phyloP scores from a whole-genome alignment of 495 filamentous ascomycete genomes.

The Hyphodiscus hymeniophilus region DNA sequence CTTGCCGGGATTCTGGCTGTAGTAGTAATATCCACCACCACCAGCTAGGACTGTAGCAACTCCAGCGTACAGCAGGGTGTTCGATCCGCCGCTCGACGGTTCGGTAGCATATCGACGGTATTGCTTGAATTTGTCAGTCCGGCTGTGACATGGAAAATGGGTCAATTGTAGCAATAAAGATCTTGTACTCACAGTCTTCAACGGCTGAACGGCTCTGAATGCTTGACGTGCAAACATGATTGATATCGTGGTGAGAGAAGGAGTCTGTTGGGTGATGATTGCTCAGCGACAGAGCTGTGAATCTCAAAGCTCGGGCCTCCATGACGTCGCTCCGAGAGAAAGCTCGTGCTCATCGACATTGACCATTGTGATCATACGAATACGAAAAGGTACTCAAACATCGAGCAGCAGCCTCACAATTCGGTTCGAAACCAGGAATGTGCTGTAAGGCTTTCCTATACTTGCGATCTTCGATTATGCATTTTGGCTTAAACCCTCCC shows the following conservation, averaged over 20 bases:
- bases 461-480: too few relatives aligned
- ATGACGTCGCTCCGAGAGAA: background rate
- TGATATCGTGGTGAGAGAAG: background rate
- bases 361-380: too few relatives aligned
- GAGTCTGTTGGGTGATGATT: background rate
- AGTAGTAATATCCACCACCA: constrained; percentile 39
- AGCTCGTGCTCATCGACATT: too few relatives aligned
- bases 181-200: constrained; percentile 34
- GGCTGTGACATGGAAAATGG: background rate
- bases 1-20: constrained; percentile 33
- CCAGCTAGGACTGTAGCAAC: constrained; percentile 33
- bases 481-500: too few relatives aligned
- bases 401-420: too few relatives aligned
- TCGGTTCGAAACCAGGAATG: too few relatives aligned
- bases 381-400: too few relatives aligned
- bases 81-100: constrained; percentile 27
- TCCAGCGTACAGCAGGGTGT: constrained; percentile 33
- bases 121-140: constrained; percentile 20
- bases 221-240: constrained; percentile 39
- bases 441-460: too few relatives aligned
- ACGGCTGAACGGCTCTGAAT: constrained; percentile 36
- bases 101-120: constrained; percentile 49
- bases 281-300: background rate
- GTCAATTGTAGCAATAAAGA: background rate
- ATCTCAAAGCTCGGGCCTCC: background rate